Base-by-base conservation (phyloP, 2,329 filamentous ascomycete species). In the Trichoderma oligosporum region DNA sequence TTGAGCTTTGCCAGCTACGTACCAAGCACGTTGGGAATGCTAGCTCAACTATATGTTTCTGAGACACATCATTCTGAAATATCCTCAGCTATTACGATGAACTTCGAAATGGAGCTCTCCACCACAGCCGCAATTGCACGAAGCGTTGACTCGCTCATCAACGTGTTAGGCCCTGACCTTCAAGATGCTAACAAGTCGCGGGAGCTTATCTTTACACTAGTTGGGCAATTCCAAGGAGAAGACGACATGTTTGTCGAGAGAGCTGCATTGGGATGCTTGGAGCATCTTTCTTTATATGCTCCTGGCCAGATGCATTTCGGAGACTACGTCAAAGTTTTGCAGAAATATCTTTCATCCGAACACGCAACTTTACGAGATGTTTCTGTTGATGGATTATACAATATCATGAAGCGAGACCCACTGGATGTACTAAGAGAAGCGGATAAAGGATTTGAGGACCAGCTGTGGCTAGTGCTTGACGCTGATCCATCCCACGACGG, bases 81-180 rank as follows among this genome's bases (percentile, higher is more conserved):
- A 20, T 78, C 84, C 4, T 89, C 89, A 1, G 78, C 89, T 38
- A 86, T 91, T 7, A 91, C 89, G 0, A 97, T 94, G 66, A 97
- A 96, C 68, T 82, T 96, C 33, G 92, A 97, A 71, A 79, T 95
- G 65, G 90, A 94, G 56, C 79, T 92, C 22, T 86, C 90, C 5
- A 93, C 93, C 0, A 84, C 88, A 1, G 86, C 91, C 18, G 88
- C 91, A 1, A 86, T 97, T 60, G 88, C 89, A 29, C 86, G 91
- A 64, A 96, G 91, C 64, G 86, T 97, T 27, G 92, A 97, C 71
- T 94, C 92, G n/a, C 80, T 96, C 22, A 91, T 99, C 74, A 97
- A 97, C 64, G 94, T 99, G 8, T 81, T 99, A 9, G 94, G 94
- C 0, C 94, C 94, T 0, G 95, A 99, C 72, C 76, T 99, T 20